phyloP scores from a whole-genome alignment of 768 basidiomycete species.

The Leucosporidium yakuticum region DNA sequence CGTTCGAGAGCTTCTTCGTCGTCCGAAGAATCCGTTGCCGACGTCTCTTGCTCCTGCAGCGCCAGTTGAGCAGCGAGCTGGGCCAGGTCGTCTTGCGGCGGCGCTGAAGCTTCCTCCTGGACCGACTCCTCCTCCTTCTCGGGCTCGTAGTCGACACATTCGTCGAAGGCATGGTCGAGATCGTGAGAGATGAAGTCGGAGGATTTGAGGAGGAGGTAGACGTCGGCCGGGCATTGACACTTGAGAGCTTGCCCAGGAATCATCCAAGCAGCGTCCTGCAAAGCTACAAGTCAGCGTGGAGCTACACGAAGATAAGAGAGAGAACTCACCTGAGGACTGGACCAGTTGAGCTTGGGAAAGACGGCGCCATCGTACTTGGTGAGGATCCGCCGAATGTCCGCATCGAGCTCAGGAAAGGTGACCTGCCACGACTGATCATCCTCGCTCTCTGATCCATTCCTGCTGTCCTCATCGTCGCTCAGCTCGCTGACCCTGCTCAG shows the following conservation, averaged over 20 bases:
- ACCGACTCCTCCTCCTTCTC: neutral
- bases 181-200: conserved; percentile 86
- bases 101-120: too few relatives aligned
- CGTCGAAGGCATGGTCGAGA: conserved; percentile 59
- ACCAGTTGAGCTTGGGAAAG: conserved; percentile 95
- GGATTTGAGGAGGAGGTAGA: conserved; percentile 86
- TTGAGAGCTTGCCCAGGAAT: conserved; percentile 68
- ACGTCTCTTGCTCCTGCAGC: neutral
- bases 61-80: neutral
- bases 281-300: neutral
- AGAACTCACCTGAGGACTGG: conserved; percentile 70
- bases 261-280: conserved; percentile 88
- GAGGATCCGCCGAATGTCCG: conserved; percentile 61
- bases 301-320: neutral
- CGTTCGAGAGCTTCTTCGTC: conserved; percentile 23
- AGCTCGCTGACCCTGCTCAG: conserved; percentile 49
- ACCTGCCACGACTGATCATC: conserved; percentile 45
- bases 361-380: conserved; percentile 63
- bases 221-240: conserved; percentile 80
- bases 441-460: conserved; percentile 31
- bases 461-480: conserved; percentile 55
- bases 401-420: conserved; percentile 77
- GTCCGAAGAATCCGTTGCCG: neutral
- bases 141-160: conserved; percentile 46
- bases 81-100: neutral